These are phyloP conservation scores for Cyphellophora attinorum DNA, from an alignment of 2,329 filamentous ascomycete genomes.

Conservation along the genomic window DNA sequence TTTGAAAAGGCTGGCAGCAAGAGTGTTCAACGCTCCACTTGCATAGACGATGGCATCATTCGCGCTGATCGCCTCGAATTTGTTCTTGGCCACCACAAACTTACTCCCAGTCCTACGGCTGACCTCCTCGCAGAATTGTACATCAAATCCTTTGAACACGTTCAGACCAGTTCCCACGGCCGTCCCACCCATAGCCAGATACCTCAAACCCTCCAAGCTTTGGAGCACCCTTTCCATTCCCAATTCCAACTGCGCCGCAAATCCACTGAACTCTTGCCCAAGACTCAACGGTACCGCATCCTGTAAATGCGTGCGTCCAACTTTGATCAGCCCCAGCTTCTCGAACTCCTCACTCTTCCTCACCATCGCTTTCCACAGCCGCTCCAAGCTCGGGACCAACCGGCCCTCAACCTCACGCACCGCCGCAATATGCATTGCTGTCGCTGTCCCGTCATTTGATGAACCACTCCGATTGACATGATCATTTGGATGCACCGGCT, in stretches of 20 bases:
- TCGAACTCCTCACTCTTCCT: slow-evolving; percentile 72
- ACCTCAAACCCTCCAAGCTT: slow-evolving; percentile 63
- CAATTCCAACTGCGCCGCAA: slow-evolving; percentile 75
- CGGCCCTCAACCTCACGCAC: slow-evolving; percentile 73
- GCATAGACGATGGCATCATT: slow-evolving; percentile 84
- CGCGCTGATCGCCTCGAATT: slow-evolving; percentile 79
- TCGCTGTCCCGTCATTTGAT: slow-evolving; percentile 88
- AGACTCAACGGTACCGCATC: slow-evolving; percentile 80
- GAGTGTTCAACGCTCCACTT: slow-evolving; percentile 72
- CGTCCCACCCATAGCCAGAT: slow-evolving; percentile 77
- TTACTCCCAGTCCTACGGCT: slow-evolving; percentile 71
- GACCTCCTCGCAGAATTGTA: slow-evolving; percentile 73
- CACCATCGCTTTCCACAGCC: slow-evolving; percentile 64
- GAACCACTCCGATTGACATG: slow-evolving; percentile 89
- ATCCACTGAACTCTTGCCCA: slow-evolving; percentile 82
- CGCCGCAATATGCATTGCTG: slow-evolving; percentile 87
- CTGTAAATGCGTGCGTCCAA: slow-evolving; percentile 79
- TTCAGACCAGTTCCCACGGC: slow-evolving; percentile 85
- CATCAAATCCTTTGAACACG: slow-evolving; percentile 77
- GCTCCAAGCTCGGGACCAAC: slow-evolving; percentile 64
- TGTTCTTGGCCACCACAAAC: slow-evolving; percentile 82
- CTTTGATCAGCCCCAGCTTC: slow-evolving; percentile 83
- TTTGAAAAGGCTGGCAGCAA: slow-evolving; percentile 75
- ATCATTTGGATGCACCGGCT: slow-evolving; percentile 86
- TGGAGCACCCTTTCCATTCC: slow-evolving; percentile 69